Base-by-base conservation (phyloP, 2,329 filamentous ascomycete genomes). In the Scedosporium boydii region DNA sequence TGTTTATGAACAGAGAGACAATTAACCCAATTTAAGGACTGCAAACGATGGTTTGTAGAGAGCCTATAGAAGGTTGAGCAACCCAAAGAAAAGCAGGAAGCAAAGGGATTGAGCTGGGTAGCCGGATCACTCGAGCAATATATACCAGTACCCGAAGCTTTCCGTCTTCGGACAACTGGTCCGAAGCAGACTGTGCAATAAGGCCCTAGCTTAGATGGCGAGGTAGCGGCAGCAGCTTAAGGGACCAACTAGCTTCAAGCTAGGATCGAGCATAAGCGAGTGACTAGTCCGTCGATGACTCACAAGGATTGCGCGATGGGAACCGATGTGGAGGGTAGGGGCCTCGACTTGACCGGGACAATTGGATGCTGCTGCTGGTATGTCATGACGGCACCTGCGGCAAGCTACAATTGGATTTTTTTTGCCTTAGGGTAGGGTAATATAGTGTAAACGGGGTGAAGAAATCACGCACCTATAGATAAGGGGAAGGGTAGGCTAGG, bases 321-420 rank as follows among this genome's bases (percentile, higher is more conserved):
- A 34, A n/a, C 14, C 6, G 23, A 34, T 57, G 23, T 6, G 53
- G 27, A 57, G 53, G 27, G 53, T 27, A 26, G 38, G 38, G 41
- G 10, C 14, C 46, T 9, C n/a, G 6, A 18, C 46, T 6, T n/a
- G 16, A 59, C 58, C 38, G 41, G 58, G 18, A 38, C n/a, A n/a
- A n/a, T n/a, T n/a, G n/a, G n/a, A n/a, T 29, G 58, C 14, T n/a
- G 41, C 42, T 42, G 14, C 34, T 41, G 14, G 34, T 18, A 23
- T 16, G 38, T 59, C 53, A n/a, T 34, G 27, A 41, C 41, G 58
- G 41, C 58, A 59, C 58, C 58, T 59, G 58, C 58, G 38, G 58
- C 41, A 59, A 18, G 58, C 58, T 44, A 21, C 14, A 29, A 48
- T 59, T 16, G 58, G 58, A 16, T 12, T 59, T 42, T 21, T n/a